A percentile compares a stretch with the other conserved stretches of the same genome.
Evolutionary conservation across 345 rosid species (phyloP).

Genomic region (Salix viminalis): DNA sequence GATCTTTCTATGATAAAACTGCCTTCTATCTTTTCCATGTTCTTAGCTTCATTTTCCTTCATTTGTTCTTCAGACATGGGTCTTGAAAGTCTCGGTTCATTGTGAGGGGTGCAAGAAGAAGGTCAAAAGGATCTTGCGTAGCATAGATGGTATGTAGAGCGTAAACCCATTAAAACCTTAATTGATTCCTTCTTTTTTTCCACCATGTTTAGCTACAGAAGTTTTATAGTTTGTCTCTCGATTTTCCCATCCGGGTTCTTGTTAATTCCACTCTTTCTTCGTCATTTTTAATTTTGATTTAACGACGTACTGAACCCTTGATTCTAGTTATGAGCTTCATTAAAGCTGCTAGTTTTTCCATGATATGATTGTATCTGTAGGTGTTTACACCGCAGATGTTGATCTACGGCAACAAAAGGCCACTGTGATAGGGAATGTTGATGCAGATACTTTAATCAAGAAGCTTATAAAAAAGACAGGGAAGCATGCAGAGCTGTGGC

Average conservation of each 20-base stretch:
- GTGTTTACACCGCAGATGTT: conserved; percentile 25
- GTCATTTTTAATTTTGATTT: not conserved
- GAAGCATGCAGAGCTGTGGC: conserved; percentile 38
- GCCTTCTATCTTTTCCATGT: not conserved
- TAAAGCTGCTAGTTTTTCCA: not conserved
- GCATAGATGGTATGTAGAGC: conserved; percentile 17
- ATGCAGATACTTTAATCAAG: conserved; percentile 29
- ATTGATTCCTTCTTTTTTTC: not conserved
- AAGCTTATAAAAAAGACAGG: conserved; percentile 18
- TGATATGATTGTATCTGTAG: conserved; percentile 7
- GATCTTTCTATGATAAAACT: not conserved
- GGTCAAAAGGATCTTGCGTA: conserved; percentile 21
- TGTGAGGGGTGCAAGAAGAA: conserved; percentile 31
- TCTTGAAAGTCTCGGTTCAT: conserved; percentile 28
- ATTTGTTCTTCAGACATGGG: conserved; percentile 17
- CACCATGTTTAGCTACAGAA: not conserved
- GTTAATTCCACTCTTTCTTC: not conserved
- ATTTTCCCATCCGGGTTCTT: not conserved
- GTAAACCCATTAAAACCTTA: not conserved
- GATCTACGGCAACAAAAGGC: conserved; percentile 39
- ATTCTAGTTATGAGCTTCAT: not conserved
- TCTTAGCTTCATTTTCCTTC: not conserved
- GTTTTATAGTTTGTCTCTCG: not conserved
- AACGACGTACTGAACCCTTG: not conserved
- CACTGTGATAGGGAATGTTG: conserved; percentile 30